phyloP scores from a whole-genome alignment of 371 early-diverging fungal genomes.

The Syncephalis fuscata region DNA sequence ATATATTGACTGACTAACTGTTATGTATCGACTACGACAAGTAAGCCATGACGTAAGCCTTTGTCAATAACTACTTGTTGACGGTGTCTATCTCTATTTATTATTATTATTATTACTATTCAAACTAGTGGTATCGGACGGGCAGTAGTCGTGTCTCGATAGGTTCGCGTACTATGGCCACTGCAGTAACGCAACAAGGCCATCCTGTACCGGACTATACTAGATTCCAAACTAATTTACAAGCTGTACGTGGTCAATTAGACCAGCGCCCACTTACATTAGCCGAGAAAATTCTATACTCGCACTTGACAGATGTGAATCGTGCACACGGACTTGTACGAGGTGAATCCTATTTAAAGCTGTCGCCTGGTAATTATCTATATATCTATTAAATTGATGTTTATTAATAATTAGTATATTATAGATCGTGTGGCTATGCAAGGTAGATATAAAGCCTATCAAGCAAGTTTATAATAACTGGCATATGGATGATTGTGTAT shows the following conservation, averaged over 20 bases:
- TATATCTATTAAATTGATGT: background rate
- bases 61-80: too few species aligned
- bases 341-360: slow-evolving; percentile 48
- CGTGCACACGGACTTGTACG: slow-evolving; percentile 27
- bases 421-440: slow-evolving; percentile 67
- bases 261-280: slow-evolving; percentile 36
- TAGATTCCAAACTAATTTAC: background rate
- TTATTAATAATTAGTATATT: slow-evolving; percentile 1
- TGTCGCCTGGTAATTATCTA: slow-evolving; percentile 37
- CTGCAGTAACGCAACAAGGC: too few species aligned
- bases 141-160: too few species aligned
- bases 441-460: slow-evolving; percentile 15
- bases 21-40: too few species aligned
- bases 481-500: background rate
- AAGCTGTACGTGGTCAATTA: background rate
- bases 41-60: too few species aligned
- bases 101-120: too few species aligned
- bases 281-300: slow-evolving; percentile 88
- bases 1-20: too few species aligned
- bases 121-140: too few species aligned
- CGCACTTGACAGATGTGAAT: slow-evolving; percentile 73
- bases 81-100: too few species aligned
- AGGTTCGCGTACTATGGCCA: too few species aligned
- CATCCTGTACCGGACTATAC: background rate
- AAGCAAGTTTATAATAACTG: background rate